A percentile compares a stretch with the other conserved stretches of the same genome.
phyloP scores from a whole-genome alignment of 441 rosid genomes.

The Bruguiera hainesii region DNA sequence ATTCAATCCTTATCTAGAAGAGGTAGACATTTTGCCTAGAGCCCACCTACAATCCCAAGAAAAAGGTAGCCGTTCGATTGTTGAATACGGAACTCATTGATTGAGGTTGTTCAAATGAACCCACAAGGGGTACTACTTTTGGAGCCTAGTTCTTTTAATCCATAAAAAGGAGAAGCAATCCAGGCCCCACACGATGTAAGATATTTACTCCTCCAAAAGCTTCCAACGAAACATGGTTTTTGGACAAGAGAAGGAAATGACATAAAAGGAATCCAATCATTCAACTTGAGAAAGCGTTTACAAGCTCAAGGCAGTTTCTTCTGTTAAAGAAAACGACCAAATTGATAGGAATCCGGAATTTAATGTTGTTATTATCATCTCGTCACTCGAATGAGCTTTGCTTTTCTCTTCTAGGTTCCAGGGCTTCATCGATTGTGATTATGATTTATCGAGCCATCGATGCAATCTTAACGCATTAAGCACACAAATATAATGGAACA shows the following conservation, averaged over 20 bases:
- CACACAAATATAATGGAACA: too few relatives aligned
- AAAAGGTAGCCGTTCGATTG: not conserved
- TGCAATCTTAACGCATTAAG: too few relatives aligned
- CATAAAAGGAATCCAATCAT: conserved; percentile 8
- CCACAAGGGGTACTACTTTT: not conserved
- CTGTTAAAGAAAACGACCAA: too few relatives aligned
- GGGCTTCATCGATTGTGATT: too few relatives aligned
- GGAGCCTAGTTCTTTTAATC: not conserved
- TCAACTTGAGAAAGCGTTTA: not conserved
- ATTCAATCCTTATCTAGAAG: conserved; percentile 1
- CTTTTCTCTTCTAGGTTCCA: too few relatives aligned
- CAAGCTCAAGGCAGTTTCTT: not conserved
- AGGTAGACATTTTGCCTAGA: too few relatives aligned
- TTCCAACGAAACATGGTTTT: not conserved
- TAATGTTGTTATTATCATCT: too few relatives aligned
- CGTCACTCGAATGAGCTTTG: too few relatives aligned
- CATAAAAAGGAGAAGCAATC: conserved; percentile 13
- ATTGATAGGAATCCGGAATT: too few relatives aligned
- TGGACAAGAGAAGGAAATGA: not conserved
- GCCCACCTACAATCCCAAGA: too few relatives aligned
- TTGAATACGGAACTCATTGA: not conserved
- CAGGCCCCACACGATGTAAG: conserved; percentile 5
- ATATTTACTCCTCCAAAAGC: not conserved
- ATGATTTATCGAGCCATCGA: too few relatives aligned
- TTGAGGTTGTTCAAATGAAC: conserved; percentile 3